These are phyloP conservation scores for Sporisorium scitamineum DNA, from an alignment of 1,284 basidiomycete species.

Conservation along the genomic window DNA sequence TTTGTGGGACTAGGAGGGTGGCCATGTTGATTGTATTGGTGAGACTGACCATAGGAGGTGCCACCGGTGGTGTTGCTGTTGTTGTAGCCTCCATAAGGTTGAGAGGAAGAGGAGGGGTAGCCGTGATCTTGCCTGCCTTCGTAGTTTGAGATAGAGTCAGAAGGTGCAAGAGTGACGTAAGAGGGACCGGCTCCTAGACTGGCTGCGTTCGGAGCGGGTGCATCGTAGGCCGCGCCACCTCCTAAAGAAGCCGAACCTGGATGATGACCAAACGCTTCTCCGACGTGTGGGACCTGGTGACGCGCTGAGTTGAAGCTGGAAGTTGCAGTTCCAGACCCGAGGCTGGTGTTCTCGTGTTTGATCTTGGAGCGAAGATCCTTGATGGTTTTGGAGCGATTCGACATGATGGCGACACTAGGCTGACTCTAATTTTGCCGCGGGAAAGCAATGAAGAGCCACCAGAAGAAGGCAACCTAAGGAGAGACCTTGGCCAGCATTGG, in stretches of 20 bases:
- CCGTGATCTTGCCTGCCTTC: constrained; percentile 33
- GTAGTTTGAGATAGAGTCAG: constrained; percentile 51
- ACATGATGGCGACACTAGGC: constrained; percentile 24
- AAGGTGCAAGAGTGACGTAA: constrained; percentile 47
- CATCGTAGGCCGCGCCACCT: constrained; percentile 8
- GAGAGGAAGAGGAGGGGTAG: constrained; percentile 16
- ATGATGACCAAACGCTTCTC: constrained; percentile 44
- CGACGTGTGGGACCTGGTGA: constrained; percentile 32
- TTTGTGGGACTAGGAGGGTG: constrained; percentile 28
- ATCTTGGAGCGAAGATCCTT: constrained; percentile 65
- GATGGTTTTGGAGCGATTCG: constrained; percentile 38
- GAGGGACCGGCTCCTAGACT: constrained; percentile 41
- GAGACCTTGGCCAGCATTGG: not conserved
- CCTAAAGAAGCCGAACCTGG: constrained; percentile 30
- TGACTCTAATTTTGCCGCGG: not conserved
- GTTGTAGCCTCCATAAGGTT: constrained; percentile 9
- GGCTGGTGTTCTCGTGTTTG: constrained; percentile 63
- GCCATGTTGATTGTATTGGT: constrained; percentile 19
- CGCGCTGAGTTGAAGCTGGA: constrained; percentile 39
- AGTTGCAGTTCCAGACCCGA: constrained; percentile 59
- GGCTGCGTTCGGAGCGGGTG: not conserved
- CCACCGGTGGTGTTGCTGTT: not conserved
- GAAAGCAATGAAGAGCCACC: not conserved
- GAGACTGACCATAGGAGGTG: not conserved
- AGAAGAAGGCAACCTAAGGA: not conserved